Base-by-base conservation (phyloP, 345 rosid species). In the Capsella bursapastoris region DNA sequence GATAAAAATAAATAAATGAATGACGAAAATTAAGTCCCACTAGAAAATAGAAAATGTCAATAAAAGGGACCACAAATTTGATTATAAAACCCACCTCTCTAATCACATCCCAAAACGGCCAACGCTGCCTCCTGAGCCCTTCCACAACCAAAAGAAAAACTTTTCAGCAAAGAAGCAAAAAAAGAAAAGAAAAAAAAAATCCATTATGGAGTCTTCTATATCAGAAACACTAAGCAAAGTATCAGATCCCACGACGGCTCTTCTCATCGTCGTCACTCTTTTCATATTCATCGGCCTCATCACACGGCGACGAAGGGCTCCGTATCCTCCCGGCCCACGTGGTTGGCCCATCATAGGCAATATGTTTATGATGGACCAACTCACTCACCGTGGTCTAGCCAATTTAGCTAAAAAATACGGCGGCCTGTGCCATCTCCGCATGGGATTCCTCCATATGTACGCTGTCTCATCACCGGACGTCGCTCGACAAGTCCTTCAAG, bases 301-400 rank as follows among this genome's bases (percentile, higher is more conserved):
- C 72, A 48, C 77, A 16, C 79, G 76, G 2, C 78, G 80, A 31
- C 79, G 88, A 18, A 68, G 85, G 14, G 72, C 66, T 16, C 96
- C 88, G 0, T 88, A 77, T 62, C 99, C 99, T 1, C 99, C 98
- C 3, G 98, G 98, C 4, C 99, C 99, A 0, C 85, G 74, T 65
- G 99, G 99, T 10, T 52, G 84, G 29, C 98, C 98, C 10, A 66
- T 96, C 43, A 82, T 96, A 49, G 99, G 98, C 16, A 96, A 86
- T 83, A 88, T 96, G 91, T 45, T 81, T 2, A 82, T 96, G 95
- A 85, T 90, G 90, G 97, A 92, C 84, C 94, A 92, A 73, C 70
- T 96, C 66, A 96, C 94, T 2, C 99, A 96, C 80, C 91, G 93
- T 38, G 99, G 97, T 12, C 82, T 96, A 12, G 91, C 90, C 1